These are phyloP conservation scores for Dinochytrium kinnereticum DNA, from an alignment of 371 early-diverging fungal species.

Conservation along the genomic window DNA sequence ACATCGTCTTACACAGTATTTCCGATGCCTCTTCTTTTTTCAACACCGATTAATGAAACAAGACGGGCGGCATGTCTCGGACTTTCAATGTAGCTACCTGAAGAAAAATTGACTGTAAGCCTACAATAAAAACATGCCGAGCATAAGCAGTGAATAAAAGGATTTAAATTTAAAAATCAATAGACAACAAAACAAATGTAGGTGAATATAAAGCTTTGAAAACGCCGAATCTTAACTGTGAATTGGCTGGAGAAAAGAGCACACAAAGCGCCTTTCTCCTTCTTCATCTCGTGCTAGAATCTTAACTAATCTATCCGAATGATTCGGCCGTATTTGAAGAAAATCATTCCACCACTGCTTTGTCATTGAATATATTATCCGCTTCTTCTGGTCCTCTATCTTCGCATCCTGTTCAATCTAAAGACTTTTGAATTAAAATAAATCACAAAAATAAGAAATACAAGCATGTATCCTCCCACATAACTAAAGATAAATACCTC, in stretches of 20 bases:
- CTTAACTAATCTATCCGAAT: conserved; percentile 43
- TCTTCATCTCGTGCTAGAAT: conserved; percentile 43
- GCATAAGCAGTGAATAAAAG: too few species aligned
- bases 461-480: too few species aligned
- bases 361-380: conserved; percentile 36
- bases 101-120: too few species aligned
- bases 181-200: too few species aligned
- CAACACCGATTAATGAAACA: conserved; percentile 39
- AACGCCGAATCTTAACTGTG: conserved; percentile 13
- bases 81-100: conserved; percentile 35
- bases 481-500: conserved; percentile 20
- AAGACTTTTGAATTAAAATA: background rate
- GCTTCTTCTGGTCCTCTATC: conserved; percentile 26
- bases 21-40: conserved; percentile 30
- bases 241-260: conserved; percentile 36
- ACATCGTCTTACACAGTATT: conserved; percentile 27
- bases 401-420: conserved; percentile 35
- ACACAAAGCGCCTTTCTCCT: conserved; percentile 37
- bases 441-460: too few species aligned
- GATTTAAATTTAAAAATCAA: too few species aligned
- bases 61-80: conserved; percentile 47
- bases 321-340: conserved; percentile 40
- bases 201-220: background rate
- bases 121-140: too few species aligned
- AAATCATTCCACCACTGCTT: conserved; percentile 54